These are phyloP conservation scores for Aureobasidium sp. DNA, from an alignment of 2,329 filamentous ascomycete genomes.

Conservation along the genomic window DNA sequence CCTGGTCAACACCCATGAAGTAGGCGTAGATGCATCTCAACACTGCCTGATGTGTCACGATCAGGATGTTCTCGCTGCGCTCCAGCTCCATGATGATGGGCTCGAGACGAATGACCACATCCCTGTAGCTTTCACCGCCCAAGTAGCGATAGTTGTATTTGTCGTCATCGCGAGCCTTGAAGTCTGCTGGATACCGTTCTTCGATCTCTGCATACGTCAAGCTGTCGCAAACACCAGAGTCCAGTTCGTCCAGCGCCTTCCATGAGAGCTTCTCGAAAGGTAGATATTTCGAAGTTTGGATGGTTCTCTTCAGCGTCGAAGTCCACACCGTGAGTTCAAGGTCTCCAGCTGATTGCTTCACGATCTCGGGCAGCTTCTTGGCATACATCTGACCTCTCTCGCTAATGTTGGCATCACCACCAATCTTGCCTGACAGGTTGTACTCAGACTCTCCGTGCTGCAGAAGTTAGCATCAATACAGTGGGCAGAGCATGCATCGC, in stretches of 20 bases:
- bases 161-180: constrained; percentile 89
- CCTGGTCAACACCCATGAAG: constrained; percentile 95
- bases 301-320: constrained; percentile 72
- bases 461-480: background rate
- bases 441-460: constrained; percentile 84
- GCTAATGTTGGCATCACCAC: constrained; percentile 83
- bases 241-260: constrained; percentile 97
- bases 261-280: constrained; percentile 94
- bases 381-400: constrained; percentile 82
- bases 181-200: constrained; percentile 85
- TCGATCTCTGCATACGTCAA: constrained; percentile 95
- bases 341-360: constrained; percentile 78
- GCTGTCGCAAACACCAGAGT: constrained; percentile 92
- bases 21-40: constrained; percentile 97
- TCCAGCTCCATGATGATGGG: constrained; percentile 99
- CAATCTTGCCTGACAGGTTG: constrained; percentile 85
- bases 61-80: constrained; percentile 90
- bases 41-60: constrained; percentile 96
- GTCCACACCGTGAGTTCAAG: constrained; percentile 65
- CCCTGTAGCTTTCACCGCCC: constrained; percentile 89
- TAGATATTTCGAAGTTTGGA: constrained; percentile 80
- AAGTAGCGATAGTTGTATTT: constrained; percentile 99
- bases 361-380: constrained; percentile 70
- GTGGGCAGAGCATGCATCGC: background rate
- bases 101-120: constrained; percentile 94